These are phyloP conservation scores for Lomentospora prolificans DNA, from an alignment of 2,329 filamentous ascomycete genomes.

Conservation along the genomic window DNA sequence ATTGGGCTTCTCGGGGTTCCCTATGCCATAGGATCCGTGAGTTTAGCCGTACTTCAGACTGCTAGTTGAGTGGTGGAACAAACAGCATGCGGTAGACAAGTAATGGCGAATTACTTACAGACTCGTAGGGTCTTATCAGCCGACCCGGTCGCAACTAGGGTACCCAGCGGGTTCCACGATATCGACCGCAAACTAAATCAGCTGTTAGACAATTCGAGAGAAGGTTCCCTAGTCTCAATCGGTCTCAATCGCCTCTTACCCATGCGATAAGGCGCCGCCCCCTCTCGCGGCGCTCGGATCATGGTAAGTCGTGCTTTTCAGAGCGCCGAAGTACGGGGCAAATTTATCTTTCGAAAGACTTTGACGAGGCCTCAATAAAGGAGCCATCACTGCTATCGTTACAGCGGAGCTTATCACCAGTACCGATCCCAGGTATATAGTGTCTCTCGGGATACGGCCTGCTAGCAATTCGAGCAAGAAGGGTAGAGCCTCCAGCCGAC, in stretches of 20 bases:
- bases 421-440: no score
- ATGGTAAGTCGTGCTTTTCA: constrained; percentile 63
- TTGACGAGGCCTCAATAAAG: constrained; percentile 35
- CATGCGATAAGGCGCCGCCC: constrained; percentile 41
- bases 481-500: no score
- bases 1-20: constrained; percentile 68
- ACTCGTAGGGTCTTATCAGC: constrained; percentile 62
- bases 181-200: constrained; percentile 59
- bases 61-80: background rate
- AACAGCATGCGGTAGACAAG: background rate
- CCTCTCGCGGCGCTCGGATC: constrained; percentile 48
- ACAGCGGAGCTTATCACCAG: background rate
- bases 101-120: constrained; percentile 37
- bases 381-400: constrained; percentile 23
- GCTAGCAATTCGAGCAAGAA: no score
- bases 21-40: constrained; percentile 20
- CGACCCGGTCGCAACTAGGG: constrained; percentile 72
- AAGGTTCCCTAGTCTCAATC: background rate
- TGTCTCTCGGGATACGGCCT: no score
- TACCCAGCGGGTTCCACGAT: constrained; percentile 81
- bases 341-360: constrained; percentile 63
- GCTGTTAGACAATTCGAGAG: background rate
- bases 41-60: background rate
- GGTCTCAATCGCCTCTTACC: no score
- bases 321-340: constrained; percentile 51